phyloP scores from a whole-genome alignment of 768 basidiomycete genomes.

The Auricularia heimuer region DNA sequence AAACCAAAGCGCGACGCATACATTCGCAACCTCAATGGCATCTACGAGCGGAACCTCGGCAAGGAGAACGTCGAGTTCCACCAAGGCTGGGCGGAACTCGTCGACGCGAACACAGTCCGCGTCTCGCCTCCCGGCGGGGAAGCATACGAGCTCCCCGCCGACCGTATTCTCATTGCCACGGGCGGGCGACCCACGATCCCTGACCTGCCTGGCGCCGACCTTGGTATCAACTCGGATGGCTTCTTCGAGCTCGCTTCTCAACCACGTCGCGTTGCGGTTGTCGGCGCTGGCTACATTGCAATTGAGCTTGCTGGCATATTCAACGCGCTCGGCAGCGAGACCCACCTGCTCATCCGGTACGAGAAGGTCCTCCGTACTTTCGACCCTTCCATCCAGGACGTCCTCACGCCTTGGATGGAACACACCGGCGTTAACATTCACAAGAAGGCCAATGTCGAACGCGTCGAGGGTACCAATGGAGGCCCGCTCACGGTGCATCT shows the following conservation, averaged over 20 bases:
- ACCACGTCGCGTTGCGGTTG: constrained; percentile 86
- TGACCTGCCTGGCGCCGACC: constrained; percentile 77
- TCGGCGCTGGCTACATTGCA: constrained; percentile 97
- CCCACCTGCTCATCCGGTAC: constrained; percentile 82
- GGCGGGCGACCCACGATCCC: constrained; percentile 82
- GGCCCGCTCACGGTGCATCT: constrained; percentile 67
- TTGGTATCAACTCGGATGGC: constrained; percentile 89
- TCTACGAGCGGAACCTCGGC: constrained; percentile 83
- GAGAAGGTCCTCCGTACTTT: constrained; percentile 90
- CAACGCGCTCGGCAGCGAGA: constrained; percentile 83
- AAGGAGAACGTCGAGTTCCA: constrained; percentile 86
- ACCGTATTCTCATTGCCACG: constrained; percentile 74
- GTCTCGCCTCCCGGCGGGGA: constrained; percentile 58
- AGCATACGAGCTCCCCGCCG: constrained; percentile 63
- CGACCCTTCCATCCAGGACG: constrained; percentile 77
- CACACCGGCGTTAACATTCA: constrained; percentile 89
- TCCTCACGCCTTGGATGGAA: constrained; percentile 84
- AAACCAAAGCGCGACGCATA: constrained; percentile 95
- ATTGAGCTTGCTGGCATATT: constrained; percentile 95
- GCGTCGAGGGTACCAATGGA: constrained; percentile 67
- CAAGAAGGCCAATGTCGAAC: constrained; percentile 61
- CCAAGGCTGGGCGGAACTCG: constrained; percentile 64
- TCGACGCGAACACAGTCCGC: constrained; percentile 59
- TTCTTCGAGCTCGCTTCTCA: constrained; percentile 90
- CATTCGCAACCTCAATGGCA: constrained; percentile 77